Evolutionary conservation across 2,329 filamentous ascomycete genomes (phyloP), one percentile per base, ranked within the genome.

Genomic region (Pyrenophora tritici-repentis): DNA sequence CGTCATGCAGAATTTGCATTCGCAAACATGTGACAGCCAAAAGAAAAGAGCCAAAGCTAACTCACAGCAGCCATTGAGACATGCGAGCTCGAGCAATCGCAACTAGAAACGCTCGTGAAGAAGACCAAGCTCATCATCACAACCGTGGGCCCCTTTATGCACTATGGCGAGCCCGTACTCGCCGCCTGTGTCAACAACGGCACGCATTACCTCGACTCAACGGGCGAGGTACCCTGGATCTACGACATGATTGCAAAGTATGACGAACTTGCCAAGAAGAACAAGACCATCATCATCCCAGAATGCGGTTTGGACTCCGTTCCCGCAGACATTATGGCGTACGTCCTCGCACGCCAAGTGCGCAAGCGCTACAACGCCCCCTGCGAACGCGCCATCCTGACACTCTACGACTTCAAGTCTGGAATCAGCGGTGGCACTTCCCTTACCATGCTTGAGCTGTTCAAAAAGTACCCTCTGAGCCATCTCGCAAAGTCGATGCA

Each of bases 131-230:
- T 87, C 14, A 63, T 88, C 20, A 79, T 87, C 66, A 85, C 82
- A 40, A 83, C 81, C 10, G 78, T 87, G 22, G 85, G 85, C 1
- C 85, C 85, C 0, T 89, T 85, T 67, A 79, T 83, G 73, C 73
- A 81, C 46, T 85, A 86, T 68, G 86, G 85, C n/a, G 81, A 81
- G 26, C 81, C 82, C 1, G 83, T 87, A 3, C 78, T 89, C 7
- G 82, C 85, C 59, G 85, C 85, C 6, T 88, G 85, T 64, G 85
- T 83, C 3, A 76, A 80, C 44, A 81, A 79, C 57, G 85, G 86
- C 5, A 88, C 86, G 3, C 85, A 88, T 67, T 88, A 88, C 62
- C 71, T 88, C 47, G 86, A 88, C 67, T 82, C 80, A 40, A 87
- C 85, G 4, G 86, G 85, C 40, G 85, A 88, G 66, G 79, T 81